A percentile compares a stretch with the other conserved stretches of the same genome.
These are phyloP conservation scores for Cyamopsis tetragonoloba DNA, from an alignment of 306 rosid species.

Conservation along the genomic window DNA sequence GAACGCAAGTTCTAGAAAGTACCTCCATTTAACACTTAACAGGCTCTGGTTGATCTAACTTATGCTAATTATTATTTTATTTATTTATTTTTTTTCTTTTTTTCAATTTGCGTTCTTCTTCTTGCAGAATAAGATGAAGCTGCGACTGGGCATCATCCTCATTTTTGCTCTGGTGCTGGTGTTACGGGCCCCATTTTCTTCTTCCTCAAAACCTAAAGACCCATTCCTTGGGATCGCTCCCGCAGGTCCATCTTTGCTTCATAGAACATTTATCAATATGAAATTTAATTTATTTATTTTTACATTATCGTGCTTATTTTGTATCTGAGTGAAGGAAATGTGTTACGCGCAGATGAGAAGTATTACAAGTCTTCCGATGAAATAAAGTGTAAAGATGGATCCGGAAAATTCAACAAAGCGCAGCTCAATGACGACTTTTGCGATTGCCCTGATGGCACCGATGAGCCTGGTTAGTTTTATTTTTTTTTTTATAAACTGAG, in stretches of 20 bases:
- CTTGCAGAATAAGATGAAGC: constrained; percentile 35
- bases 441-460: constrained; percentile 93
- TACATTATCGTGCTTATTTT: neutral
- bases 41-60: constrained; percentile 20
- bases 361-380: constrained; percentile 69
- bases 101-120: neutral
- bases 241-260: constrained; percentile 41
- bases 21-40: neutral
- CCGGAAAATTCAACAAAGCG: constrained; percentile 58
- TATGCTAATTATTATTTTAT: neutral
- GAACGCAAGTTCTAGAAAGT: neutral
- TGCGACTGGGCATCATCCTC: constrained; percentile 16
- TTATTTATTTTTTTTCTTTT: neutral
- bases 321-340: neutral
- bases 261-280: neutral
- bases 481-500: neutral
- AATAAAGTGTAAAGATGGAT: constrained; percentile 78
- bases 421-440: constrained; percentile 95
- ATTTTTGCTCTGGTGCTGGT: constrained; percentile 7
- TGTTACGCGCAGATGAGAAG: constrained; percentile 51
- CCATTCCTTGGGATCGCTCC: constrained; percentile 76
- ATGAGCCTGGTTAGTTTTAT: constrained; percentile 72
- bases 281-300: neutral
- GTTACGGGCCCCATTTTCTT: constrained; percentile 36
- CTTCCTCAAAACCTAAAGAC: constrained; percentile 41